A percentile compares a stretch with the other conserved stretches of the same genome.
These are phyloP conservation scores for Lotmaria passim DNA, from an alignment of 208 protist genomes.

Conservation along the genomic window DNA sequence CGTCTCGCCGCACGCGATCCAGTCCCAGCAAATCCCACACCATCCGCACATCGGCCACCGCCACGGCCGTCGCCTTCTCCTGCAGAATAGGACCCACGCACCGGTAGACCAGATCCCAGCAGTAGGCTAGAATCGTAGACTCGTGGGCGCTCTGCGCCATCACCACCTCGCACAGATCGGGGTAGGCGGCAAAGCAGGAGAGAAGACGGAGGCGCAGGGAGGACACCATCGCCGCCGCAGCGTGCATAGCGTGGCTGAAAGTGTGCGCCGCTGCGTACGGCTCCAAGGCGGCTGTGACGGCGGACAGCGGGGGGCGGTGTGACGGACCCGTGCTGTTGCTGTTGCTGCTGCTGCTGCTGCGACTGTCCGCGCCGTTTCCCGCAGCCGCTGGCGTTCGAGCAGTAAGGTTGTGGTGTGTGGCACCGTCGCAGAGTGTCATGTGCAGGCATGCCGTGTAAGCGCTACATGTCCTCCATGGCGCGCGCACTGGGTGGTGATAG, in stretches of 20 bases:
- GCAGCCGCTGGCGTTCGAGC: no score
- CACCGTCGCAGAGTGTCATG: constrained; percentile 17
- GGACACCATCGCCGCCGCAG: constrained; percentile 58
- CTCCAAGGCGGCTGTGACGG: constrained; percentile 26
- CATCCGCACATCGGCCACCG: constrained; percentile 31
- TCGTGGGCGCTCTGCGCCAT: constrained; percentile 28
- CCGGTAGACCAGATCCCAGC: constrained; percentile 54
- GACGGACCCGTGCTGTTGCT: background rate
- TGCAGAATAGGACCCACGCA: constrained; percentile 53
- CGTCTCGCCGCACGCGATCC: background rate
- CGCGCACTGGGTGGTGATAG: no score
- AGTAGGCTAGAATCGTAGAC: constrained; percentile 37
- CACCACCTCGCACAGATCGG: constrained; percentile 44
- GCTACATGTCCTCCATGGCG: no score
- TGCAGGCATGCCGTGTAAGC: constrained; percentile 25
- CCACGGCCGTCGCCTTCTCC: constrained; percentile 45
- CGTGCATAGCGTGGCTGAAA: constrained; percentile 53
- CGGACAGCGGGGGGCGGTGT: constrained; percentile 18
- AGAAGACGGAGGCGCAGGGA: constrained; percentile 72
- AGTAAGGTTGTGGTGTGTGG: constrained; percentile 13
- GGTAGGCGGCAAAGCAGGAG: constrained; percentile 54
- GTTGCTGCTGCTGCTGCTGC: background rate
- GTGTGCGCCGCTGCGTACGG: constrained; percentile 31
- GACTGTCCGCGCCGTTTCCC: background rate
- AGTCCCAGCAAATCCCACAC: constrained; percentile 30